Base-by-base conservation (phyloP, 495 filamentous ascomycete genomes). In the Extremus antarcticus region DNA sequence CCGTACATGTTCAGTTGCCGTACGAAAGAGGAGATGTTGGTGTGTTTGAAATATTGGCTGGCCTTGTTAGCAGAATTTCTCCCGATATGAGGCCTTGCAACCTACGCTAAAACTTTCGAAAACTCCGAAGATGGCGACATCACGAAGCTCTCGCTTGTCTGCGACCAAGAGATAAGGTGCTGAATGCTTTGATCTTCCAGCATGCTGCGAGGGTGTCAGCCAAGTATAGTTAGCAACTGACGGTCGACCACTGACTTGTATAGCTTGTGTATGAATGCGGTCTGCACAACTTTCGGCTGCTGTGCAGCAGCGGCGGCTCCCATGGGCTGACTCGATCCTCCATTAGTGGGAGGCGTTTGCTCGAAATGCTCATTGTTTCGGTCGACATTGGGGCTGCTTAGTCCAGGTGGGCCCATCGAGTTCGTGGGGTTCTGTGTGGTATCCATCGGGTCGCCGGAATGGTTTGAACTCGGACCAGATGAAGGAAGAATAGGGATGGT, bases 1-100 rank as follows among this genome's bases (percentile, higher is more conserved):
- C 92, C 92, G 63, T 98, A 98, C 92, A 98, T 98, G 67, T 98
- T 98, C 51, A 98, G 74, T 71, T 98, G 92, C 47, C 92, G 82
- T 35, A 98, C 92, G 66, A 98, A 98, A 10, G 92, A 98, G 3
- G 92, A 96, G 52, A 97, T 94, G 66, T 98, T 98, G 56, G 92
- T 98, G 69, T 98, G 92, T 66, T 98, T 98, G 70, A 98, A 98
- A 69, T 98, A 98, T 81, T 67, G 66, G 51, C 70, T 94, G 81
- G 54, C 83, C 85, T 35, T 25, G 25, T 45, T 46, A 54, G 51
- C 35, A 54, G 15, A 23, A 21, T 35, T 35, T 2, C 29, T 21
- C 56, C 10, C 43, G 17, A 15, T 40, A n/a, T n/a, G n/a, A n/a
- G n/a, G n/a, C n/a, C n/a, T n/a, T 57, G 50, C 22, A 47, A 57